phyloP scores from a whole-genome alignment of 805 yeast species.

The Saccharomycopsis sp. region DNA sequence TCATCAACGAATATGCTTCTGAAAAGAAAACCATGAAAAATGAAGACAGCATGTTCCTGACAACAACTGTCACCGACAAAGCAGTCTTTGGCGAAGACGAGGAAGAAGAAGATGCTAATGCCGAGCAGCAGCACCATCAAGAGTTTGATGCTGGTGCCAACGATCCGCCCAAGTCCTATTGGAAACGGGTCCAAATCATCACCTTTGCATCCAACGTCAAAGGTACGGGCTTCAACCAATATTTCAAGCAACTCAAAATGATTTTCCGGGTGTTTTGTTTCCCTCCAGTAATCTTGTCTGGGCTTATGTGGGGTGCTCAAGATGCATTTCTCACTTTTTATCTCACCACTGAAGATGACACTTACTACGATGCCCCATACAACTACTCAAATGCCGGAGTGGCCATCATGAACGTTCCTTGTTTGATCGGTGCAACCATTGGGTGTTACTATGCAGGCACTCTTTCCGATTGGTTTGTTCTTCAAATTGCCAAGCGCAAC shows the following conservation, averaged over 20 bases:
- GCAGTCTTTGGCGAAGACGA: constrained; percentile 13
- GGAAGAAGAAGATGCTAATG: constrained; percentile 11
- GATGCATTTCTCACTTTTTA: constrained; percentile 70
- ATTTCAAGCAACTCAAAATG: constrained; percentile 39
- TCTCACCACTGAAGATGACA: constrained; percentile 62
- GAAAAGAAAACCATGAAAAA: constrained; percentile 16
- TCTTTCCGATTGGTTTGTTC: constrained; percentile 49
- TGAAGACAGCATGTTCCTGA: too few species aligned
- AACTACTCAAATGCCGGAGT: constrained; percentile 57
- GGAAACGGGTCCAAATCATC: constrained; percentile 38
- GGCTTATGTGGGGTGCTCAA: constrained; percentile 74
- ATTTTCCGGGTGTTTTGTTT: constrained; percentile 50
- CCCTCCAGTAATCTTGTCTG: constrained; percentile 58
- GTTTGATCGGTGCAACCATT: constrained; percentile 53
- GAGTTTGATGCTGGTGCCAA: constrained; percentile 29
- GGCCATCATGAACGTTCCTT: constrained; percentile 68
- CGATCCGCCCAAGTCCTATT: constrained; percentile 36
- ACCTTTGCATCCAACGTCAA: constrained; percentile 51
- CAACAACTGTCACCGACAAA: constrained; percentile 4
- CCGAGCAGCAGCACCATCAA: too few species aligned
- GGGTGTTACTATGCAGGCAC: constrained; percentile 61
- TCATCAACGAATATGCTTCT: constrained; percentile 6
- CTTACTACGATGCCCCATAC: constrained; percentile 58
- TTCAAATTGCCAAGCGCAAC: constrained; percentile 52
- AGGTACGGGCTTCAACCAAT: constrained; percentile 62